Base-by-base conservation (phyloP, 2,329 filamentous ascomycete genomes). In the Parafenestella ontariensis region DNA sequence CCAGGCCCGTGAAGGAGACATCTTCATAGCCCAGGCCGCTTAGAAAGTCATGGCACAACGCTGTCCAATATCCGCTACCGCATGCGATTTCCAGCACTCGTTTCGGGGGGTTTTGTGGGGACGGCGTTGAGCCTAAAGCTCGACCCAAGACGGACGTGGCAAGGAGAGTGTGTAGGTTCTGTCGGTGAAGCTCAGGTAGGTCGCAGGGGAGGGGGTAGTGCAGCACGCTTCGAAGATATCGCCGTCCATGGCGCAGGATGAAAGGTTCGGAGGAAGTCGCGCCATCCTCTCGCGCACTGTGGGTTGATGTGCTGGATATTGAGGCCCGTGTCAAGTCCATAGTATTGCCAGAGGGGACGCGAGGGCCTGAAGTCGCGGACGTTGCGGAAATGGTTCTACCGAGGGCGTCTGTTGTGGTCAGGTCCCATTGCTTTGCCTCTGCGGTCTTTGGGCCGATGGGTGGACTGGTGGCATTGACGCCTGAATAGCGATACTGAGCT, bases 31-130 rank as follows among this genome's bases (percentile, higher is more conserved):
- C 91, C 50, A 85, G 81, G 44, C 85, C 83, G 52, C 84, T 82
- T 70, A 93, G 91, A 76, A 91, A 89, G 31, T 91, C 86, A 74
- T 96, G 89, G 73, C 91, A 96, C 80, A 92, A 87, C 28, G 90
- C 89, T 65, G 90, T 93, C 93, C 93, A 97, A 71, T 96, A 90
- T 21, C 87, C 94, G 18, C 89, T 89, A 17, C 93, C 93, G 74
- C 94, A 98, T 26, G 88, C 92, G 29, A 97, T 78, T 70, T 98
- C 94, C 21, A 98, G 82, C 24, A 98, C 89, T 87, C 88, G 29
- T 29, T 13, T 43, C 15, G 41, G 41, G n/a, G 90, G 87, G 42
- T 86, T 85, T 59, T 85, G 82, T 39, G 82, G 78, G 49, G 91
- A 83, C 26, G 81, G 81, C 1, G 89, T 88, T 8, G 89, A 89